Conservation (phyloP, 2,329 filamentous ascomycete species). For the Cordyceps militaris region DNA sequence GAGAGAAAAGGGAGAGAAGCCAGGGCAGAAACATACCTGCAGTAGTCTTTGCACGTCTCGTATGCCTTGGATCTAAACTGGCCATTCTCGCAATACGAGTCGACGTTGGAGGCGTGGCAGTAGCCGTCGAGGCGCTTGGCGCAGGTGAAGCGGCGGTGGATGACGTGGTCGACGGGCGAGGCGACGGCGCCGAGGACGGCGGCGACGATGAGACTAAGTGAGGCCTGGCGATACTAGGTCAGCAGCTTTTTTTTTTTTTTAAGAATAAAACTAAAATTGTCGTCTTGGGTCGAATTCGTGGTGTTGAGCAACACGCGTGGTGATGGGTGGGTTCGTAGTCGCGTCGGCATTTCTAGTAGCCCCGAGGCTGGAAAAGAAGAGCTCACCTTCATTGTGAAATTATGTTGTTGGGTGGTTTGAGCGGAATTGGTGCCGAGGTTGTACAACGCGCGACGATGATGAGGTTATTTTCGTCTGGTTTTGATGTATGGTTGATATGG, state of each 20-base stretch:
- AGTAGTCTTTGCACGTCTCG: slow-evolving; percentile 14
- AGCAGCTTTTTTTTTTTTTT: background rate
- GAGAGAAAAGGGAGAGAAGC: background rate
- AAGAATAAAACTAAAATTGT: too few species aligned
- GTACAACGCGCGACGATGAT: background rate
- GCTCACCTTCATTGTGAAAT: slow-evolving; percentile 10
- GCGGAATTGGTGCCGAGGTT: background rate
- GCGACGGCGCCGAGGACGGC: slow-evolving; percentile 6
- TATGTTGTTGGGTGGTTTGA: background rate
- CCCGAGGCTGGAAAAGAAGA: background rate
- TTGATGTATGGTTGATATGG: background rate
- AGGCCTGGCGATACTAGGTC: background rate
- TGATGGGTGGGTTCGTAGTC: background rate
- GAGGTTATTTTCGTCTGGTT: background rate
- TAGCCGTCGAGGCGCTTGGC: slow-evolving; percentile 14
- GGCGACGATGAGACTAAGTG: background rate
- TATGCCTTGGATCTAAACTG: slow-evolving; percentile 15
- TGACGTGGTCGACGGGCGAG: slow-evolving; percentile 9
- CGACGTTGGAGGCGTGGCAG: slow-evolving; percentile 19
- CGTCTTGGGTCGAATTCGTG: background rate
- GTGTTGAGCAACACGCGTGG: background rate
- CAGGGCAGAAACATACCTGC: background rate
- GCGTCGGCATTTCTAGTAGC: background rate
- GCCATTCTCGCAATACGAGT: slow-evolving; percentile 15
- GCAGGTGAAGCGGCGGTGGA: slow-evolving; percentile 16